phyloP scores from a whole-genome alignment of 768 basidiomycete species.

The Boletus tomentosulus region DNA sequence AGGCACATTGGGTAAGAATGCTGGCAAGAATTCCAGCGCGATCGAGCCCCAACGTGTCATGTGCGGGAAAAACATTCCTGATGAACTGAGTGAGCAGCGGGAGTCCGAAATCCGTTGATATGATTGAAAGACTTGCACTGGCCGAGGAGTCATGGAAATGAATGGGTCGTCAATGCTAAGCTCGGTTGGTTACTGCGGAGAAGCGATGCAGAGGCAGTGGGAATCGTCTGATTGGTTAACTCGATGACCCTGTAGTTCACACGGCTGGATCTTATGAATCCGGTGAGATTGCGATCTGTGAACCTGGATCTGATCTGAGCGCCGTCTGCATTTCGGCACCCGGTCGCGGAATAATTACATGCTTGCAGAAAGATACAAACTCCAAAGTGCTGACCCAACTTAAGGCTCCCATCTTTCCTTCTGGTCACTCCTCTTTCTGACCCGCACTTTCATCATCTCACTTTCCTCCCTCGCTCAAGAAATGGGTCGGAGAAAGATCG shows the following conservation, averaged over 20 bases:
- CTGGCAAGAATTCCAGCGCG: slow-evolving; percentile 1
- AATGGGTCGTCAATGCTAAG: background rate
- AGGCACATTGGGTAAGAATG: slow-evolving; percentile 17
- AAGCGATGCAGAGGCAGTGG: slow-evolving; percentile 17
- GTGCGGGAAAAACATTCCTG: slow-evolving; percentile 11
- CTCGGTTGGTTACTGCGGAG: slow-evolving; percentile 28
- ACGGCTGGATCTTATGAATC: slow-evolving; percentile 14
- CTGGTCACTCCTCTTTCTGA: slow-evolving; percentile 15
- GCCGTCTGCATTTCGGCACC: slow-evolving; percentile 37
- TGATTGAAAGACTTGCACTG: background rate
- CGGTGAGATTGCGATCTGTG: slow-evolving; percentile 24
- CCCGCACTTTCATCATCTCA: slow-evolving; percentile 22
- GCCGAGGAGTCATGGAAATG: slow-evolving; percentile 24
- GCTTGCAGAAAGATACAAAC: slow-evolving; percentile 34
- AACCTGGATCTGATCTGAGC: slow-evolving; percentile 33
- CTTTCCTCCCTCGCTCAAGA: slow-evolving; percentile 5
- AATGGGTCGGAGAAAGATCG: slow-evolving; percentile 79
- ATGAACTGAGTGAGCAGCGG: slow-evolving; percentile 11
- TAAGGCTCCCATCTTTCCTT: slow-evolving; percentile 31
- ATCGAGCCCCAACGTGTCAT: background rate
- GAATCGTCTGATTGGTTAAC: slow-evolving; percentile 12
- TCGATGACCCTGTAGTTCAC: slow-evolving; percentile 11
- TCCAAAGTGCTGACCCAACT: slow-evolving; percentile 27
- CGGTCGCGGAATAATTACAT: slow-evolving; percentile 38
- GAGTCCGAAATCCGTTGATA: slow-evolving; percentile 14